Conservation (phyloP, 164 flowering plant species). For the Akebia trifoliata region DNA sequence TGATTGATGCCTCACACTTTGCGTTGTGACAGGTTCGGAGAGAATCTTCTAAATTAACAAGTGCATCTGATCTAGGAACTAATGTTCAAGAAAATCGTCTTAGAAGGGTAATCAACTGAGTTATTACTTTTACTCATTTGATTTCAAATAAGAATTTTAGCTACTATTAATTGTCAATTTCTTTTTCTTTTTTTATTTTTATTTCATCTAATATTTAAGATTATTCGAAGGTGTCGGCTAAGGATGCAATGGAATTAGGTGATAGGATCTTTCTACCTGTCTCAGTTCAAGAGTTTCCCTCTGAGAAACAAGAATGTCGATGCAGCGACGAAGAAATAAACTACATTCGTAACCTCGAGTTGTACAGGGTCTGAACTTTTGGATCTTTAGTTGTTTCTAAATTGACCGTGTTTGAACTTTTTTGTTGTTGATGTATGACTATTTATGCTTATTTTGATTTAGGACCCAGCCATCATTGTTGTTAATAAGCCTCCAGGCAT, state of each 20-base stretch:
- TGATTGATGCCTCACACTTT: background rate
- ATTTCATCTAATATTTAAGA: background rate
- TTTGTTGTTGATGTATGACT: conserved; percentile 4
- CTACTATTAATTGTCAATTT: background rate
- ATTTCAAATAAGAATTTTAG: background rate
- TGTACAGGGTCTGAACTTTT: conserved; percentile 60
- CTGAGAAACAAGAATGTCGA: conserved; percentile 23
- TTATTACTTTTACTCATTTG: background rate
- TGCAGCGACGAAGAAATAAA: conserved; percentile 53
- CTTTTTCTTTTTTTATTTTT: background rate
- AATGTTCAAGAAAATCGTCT: conserved; percentile 28
- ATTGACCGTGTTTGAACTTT: background rate
- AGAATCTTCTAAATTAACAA: conserved; percentile 24
- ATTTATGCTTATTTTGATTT: conserved; percentile 10
- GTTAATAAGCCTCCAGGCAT: conserved; percentile 89
- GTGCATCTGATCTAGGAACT: conserved; percentile 13
- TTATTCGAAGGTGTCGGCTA: conserved; percentile 65
- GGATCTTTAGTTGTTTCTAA: conserved; percentile 6
- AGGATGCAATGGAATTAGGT: conserved; percentile 60
- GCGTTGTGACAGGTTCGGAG: conserved; percentile 57
- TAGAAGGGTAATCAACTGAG: conserved; percentile 51
- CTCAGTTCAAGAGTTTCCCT: conserved; percentile 40
- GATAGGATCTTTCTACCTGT: conserved; percentile 77
- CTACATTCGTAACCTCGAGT: conserved; percentile 57
- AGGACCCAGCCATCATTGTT: conserved; percentile 86